Evolutionary conservation across 73 alveolate species (phyloP).

Genomic region (Blepharisma stoltei): DNA sequence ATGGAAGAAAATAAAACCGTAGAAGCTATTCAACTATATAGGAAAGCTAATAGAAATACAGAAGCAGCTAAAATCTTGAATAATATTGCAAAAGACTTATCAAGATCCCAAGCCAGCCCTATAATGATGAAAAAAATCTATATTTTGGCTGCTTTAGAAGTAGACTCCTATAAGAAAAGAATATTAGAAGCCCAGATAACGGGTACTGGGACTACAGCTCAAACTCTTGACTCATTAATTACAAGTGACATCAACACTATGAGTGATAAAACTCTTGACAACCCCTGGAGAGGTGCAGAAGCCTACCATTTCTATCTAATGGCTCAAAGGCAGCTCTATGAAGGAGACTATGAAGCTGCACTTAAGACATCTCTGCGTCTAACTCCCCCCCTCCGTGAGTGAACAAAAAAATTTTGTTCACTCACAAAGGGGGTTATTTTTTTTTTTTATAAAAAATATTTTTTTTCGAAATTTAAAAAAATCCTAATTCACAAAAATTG

Average conservation of each 20-base stretch:
- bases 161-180: constrained; percentile 88
- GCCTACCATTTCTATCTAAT: constrained; percentile 98
- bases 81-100: constrained; percentile 90
- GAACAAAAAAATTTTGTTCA: too few relatives aligned
- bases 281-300: constrained; percentile 99
- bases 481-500: too few relatives aligned
- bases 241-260: constrained; percentile 82
- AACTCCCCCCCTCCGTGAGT: too few relatives aligned
- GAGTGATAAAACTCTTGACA: constrained; percentile 92
- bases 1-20: constrained; percentile 97
- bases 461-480: too few relatives aligned
- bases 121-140: constrained; percentile 88
- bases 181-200: constrained; percentile 95
- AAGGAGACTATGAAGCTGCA: constrained; percentile 92
- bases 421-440: too few relatives aligned
- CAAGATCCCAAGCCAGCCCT: constrained; percentile 82
- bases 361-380: constrained; percentile 94
- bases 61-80: constrained; percentile 96
- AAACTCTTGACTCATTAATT: constrained; percentile 89
- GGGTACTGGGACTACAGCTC: constrained; percentile 84
- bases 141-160: constrained; percentile 96
- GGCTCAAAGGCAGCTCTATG: constrained; percentile 93
- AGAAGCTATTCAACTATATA: constrained; percentile 96
- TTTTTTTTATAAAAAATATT: too few relatives aligned
- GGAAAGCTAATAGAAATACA: constrained; percentile 98